phyloP scores from a whole-genome alignment of 345 rosid genomes.

The Syzygium aqueum region DNA sequence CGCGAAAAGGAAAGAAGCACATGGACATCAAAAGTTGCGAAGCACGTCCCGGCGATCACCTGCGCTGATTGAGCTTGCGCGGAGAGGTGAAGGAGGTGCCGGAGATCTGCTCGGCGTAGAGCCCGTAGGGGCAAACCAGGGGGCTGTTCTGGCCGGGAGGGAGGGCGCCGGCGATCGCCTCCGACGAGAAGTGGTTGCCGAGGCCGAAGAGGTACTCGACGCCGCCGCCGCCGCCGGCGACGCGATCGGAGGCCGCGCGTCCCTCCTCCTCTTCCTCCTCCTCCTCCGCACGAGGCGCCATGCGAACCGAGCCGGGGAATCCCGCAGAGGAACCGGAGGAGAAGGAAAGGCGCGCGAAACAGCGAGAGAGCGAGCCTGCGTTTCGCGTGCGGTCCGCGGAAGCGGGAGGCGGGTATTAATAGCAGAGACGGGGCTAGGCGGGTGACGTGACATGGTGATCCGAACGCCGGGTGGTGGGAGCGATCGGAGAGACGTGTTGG shows the following conservation, averaged over 20 bases:
- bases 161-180: constrained; percentile 69
- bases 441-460: neutral
- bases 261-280: neutral
- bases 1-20: neutral
- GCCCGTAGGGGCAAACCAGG: constrained; percentile 73
- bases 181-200: constrained; percentile 68
- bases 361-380: neutral
- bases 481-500: neutral
- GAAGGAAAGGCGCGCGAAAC: neutral
- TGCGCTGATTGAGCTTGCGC: constrained; percentile 70
- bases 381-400: neutral
- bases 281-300: neutral
- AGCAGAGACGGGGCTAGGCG: neutral
- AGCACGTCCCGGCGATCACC: constrained; percentile 13
- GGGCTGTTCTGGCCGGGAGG: constrained; percentile 85
- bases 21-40: neutral
- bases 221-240: neutral
- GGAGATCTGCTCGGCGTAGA: constrained; percentile 97
- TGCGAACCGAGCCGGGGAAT: neutral
- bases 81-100: constrained; percentile 96
- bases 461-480: neutral
- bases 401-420: neutral
- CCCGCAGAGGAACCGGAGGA: neutral
- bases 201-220: constrained; percentile 50
- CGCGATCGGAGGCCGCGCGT: neutral